phyloP scores from a whole-genome alignment of 768 basidiomycete genomes.

The Trametes gibbosa region DNA sequence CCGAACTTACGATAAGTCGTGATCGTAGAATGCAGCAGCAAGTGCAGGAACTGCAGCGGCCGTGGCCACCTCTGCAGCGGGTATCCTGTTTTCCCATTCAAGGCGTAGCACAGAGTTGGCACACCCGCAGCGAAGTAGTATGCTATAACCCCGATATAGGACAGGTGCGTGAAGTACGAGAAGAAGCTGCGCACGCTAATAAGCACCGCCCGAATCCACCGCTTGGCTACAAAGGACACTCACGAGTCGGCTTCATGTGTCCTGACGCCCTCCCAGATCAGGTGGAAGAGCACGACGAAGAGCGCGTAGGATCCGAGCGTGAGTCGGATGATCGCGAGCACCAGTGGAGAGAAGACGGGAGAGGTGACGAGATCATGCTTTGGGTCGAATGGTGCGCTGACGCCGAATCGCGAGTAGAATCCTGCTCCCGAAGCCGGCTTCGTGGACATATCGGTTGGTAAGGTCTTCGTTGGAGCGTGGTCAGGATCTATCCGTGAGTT shows the following conservation, averaged over 20 bases:
- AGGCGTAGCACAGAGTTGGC: constrained; percentile 48
- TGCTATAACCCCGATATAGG: constrained; percentile 57
- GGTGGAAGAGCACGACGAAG: constrained; percentile 37
- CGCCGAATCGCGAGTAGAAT: constrained; percentile 31
- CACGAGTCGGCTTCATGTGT: constrained; percentile 34
- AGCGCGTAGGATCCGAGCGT: constrained; percentile 52
- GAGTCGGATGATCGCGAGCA: constrained; percentile 45
- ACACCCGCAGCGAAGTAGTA: constrained; percentile 60
- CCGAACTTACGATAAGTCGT: constrained; percentile 53
- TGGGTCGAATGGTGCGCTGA: constrained; percentile 40
- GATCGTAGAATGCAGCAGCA: constrained; percentile 49
- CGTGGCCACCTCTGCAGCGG: constrained; percentile 60
- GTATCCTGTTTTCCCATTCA: constrained; percentile 34
- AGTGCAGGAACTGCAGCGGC: constrained; percentile 53
- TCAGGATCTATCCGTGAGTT: too few relatives aligned
- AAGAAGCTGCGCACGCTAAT: constrained; percentile 44
- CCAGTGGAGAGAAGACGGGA: constrained; percentile 41
- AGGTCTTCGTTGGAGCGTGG: neutral
- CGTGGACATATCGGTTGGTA: neutral
- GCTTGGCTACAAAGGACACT: constrained; percentile 10
- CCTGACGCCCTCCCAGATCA: constrained; percentile 35
- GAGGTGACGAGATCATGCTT: constrained; percentile 45
- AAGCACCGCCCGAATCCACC: neutral
- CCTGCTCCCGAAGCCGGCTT: constrained; percentile 8
- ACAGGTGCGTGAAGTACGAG: constrained; percentile 63